Evolutionary conservation across 352 stramenopile genomes (phyloP).

Genomic region (Phytophthora colocasiae): DNA sequence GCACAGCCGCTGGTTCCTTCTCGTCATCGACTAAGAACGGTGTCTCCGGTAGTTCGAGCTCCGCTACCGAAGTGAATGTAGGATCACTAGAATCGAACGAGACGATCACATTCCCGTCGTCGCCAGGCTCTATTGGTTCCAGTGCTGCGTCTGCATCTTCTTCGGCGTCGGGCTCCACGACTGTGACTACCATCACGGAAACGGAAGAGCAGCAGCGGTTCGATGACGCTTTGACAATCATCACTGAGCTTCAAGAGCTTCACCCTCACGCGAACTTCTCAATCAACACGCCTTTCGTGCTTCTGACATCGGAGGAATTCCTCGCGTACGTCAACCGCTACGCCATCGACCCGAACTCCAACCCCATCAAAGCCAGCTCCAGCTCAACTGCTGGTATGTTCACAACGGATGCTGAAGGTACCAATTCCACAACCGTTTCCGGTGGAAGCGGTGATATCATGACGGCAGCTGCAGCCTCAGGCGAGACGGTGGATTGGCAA

Average conservation of each 20-base stretch:
- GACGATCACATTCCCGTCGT: constrained; percentile 22
- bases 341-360: constrained; percentile 33
- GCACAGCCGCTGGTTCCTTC: constrained; percentile 22
- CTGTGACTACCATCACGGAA: constrained; percentile 22
- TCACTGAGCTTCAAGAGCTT: constrained; percentile 51
- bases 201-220: constrained; percentile 62
- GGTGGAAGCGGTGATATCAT: constrained; percentile 36
- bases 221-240: constrained; percentile 43
- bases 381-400: constrained; percentile 37
- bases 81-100: constrained; percentile 32
- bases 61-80: constrained; percentile 2
- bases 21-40: constrained; percentile 25
- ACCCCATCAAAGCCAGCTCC: constrained; percentile 22
- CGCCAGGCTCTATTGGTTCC: constrained; percentile 21
- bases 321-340: constrained; percentile 58
- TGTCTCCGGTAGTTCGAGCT: constrained; percentile 22
- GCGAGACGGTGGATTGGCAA: constrained; percentile 77
- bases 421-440: constrained; percentile 8
- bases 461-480: constrained; percentile 46
- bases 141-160: constrained; percentile 11
- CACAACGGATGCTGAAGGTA: constrained; percentile 29
- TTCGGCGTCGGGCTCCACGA: constrained; percentile 13
- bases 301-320: constrained; percentile 71
- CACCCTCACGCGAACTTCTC: constrained; percentile 67
- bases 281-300: constrained; percentile 62